Conservation (phyloP, 768 basidiomycete species). For the Mycena pura region DNA sequence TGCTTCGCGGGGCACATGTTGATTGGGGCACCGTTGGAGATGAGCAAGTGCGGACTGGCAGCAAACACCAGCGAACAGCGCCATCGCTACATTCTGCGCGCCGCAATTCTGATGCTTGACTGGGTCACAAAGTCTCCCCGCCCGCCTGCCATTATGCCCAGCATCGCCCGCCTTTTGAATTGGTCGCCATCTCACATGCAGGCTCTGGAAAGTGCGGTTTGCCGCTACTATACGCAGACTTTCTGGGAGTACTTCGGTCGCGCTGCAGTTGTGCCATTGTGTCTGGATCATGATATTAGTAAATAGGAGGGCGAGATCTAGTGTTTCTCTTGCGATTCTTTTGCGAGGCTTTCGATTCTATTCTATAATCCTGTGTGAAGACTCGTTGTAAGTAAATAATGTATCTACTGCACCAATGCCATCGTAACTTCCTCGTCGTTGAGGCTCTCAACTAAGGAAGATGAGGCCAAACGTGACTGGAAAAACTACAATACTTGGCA, state of each 20-base stretch:
- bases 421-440: too few relatives aligned
- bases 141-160: background rate
- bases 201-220: background rate
- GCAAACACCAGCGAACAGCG: background rate
- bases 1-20: background rate
- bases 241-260: slow-evolving; percentile 1
- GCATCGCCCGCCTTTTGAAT: background rate
- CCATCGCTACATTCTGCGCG: background rate
- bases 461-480: too few relatives aligned
- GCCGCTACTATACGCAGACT: background rate
- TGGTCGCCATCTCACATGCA: background rate
- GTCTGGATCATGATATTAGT: background rate
- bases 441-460: too few relatives aligned
- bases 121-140: background rate
- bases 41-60: background rate
- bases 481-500: too few relatives aligned
- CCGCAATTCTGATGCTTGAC: background rate
- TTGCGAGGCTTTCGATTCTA: background rate
- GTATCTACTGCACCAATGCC: too few relatives aligned
- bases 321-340: background rate
- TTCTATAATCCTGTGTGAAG: too few relatives aligned
- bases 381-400: too few relatives aligned
- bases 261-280: background rate
- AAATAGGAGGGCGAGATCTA: background rate
- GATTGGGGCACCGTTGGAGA: background rate